These are phyloP conservation scores for Neofusicoccum ribis DNA, from an alignment of 2,329 filamentous ascomycete genomes.

Conservation along the genomic window DNA sequence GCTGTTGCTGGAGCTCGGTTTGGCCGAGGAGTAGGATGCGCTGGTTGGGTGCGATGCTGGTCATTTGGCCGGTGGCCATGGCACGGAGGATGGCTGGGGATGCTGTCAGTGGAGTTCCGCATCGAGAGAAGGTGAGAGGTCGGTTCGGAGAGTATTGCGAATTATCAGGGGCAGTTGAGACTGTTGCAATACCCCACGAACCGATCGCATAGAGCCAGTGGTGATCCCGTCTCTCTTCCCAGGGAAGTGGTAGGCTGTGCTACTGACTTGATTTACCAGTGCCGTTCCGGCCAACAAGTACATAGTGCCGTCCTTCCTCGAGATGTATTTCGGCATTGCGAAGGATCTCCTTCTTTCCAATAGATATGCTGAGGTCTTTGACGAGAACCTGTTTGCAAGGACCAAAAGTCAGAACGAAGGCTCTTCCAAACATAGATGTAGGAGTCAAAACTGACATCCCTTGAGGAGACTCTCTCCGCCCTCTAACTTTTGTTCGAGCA, in stretches of 20 bases:
- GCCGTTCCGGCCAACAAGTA: slow-evolving; percentile 76
- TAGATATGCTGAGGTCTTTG: slow-evolving; percentile 70
- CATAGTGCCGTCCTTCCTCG: slow-evolving; percentile 73
- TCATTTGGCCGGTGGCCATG: slow-evolving; percentile 75
- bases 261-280: slow-evolving; percentile 75
- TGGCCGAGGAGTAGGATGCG: slow-evolving; percentile 39
- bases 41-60: slow-evolving; percentile 53
- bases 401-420: too few relatives aligned
- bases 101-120: background rate
- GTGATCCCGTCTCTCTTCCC: too few relatives aligned
- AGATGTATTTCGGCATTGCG: slow-evolving; percentile 68
- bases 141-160: too few relatives aligned
- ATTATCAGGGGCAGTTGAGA: too few relatives aligned
- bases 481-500: too few relatives aligned
- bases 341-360: slow-evolving; percentile 66
- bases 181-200: too few relatives aligned
- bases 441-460: too few relatives aligned
- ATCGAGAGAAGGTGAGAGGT: background rate
- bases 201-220: too few relatives aligned
- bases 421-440: too few relatives aligned
- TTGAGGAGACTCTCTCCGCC: too few relatives aligned
- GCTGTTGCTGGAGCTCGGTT: slow-evolving; percentile 22
- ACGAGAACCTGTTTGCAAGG: slow-evolving; percentile 45
- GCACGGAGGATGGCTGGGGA: slow-evolving; percentile 66
- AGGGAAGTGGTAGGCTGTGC: background rate